Evolutionary conservation across 2,329 filamentous ascomycete genomes (phyloP).

Genomic region (Penicillium brevicompactum): DNA sequence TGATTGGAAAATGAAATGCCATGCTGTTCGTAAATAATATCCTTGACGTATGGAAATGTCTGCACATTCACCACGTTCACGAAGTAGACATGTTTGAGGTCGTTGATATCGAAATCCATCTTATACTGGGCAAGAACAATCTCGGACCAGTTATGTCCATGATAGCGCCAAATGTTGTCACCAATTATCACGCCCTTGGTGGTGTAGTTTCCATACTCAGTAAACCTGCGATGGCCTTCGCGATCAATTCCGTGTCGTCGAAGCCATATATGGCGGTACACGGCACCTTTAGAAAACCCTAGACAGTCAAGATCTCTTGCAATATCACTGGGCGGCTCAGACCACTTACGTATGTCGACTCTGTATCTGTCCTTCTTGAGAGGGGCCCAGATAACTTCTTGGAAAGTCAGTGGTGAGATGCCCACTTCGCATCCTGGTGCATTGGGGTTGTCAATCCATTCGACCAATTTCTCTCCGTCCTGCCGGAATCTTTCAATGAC

Average conservation of each 20-base stretch:
- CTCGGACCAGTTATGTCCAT: background rate
- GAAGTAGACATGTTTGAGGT: constrained; percentile 1
- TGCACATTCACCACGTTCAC: background rate
- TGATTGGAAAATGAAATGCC: background rate
- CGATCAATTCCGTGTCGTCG: background rate
- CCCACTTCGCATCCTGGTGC: background rate
- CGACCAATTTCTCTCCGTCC: background rate
- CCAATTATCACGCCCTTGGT: background rate
- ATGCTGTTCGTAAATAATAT: background rate
- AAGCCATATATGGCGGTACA: background rate
- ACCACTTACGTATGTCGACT: background rate
- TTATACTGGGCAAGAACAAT: constrained; percentile 3
- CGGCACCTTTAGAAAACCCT: background rate
- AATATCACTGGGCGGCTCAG: background rate
- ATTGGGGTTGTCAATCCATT: background rate
- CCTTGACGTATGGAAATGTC: background rate
- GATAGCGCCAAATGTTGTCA: background rate
- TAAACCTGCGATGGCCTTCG: background rate
- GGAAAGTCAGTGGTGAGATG: background rate
- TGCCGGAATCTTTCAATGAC: background rate
- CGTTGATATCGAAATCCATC: constrained; percentile 4
- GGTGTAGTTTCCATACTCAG: background rate
- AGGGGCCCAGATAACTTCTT: background rate
- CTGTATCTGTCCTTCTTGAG: background rate
- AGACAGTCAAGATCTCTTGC: background rate